Evolutionary conservation across 2,329 filamentous ascomycete genomes (phyloP), one percentile per base, ranked within the genome.

Genomic region (Xylaria sp.): DNA sequence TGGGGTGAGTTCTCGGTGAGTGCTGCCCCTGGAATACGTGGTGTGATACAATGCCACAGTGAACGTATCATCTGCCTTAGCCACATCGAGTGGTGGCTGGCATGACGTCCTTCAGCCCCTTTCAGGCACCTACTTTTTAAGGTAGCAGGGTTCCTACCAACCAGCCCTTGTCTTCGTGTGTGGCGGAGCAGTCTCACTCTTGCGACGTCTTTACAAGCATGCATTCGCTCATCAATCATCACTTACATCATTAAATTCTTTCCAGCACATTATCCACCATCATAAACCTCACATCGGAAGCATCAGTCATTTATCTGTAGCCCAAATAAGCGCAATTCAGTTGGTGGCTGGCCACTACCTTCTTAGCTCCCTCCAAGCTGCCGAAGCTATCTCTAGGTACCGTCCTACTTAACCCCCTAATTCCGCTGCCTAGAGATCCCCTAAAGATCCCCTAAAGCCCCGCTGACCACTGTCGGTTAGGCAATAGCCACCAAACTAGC

Each of bases 171-270:
- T 63, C 20, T 13, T 60, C 15, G 10, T 18, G 50, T 59, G 66
- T 64, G 66, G 66, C 66, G 66, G 39, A 67, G 66, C 55, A 44
- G 28, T 64, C 25, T 28, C 39, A 31, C 4, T n/a, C 61, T 48
- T 56, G 39, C n/a, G 15, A 56, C 51, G 37, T 41, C 34, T 25
- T 28, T 51, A 23, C 31, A 5, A n/a, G 13, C 44, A 37, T 13
- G 18, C 10, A 41, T 34, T 41, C 34, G 28, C 25, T 61, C 58
- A 51, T 62, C 46, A 41, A 51, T 55, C 52, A 20, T 20, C 8
- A 10, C 34, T 20, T n/a, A 10, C 34, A 56, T 13, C 31, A 56
- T 20, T 10, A 50, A 50, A 23, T 12, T 13, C 3, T 4, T 10
- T 50, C 12, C 9, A 50, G 10, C 46, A 48, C 20, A 50, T 50